phyloP scores from a whole-genome alignment of 108 stramenopile genomes.

The Skeletonema costatum region DNA sequence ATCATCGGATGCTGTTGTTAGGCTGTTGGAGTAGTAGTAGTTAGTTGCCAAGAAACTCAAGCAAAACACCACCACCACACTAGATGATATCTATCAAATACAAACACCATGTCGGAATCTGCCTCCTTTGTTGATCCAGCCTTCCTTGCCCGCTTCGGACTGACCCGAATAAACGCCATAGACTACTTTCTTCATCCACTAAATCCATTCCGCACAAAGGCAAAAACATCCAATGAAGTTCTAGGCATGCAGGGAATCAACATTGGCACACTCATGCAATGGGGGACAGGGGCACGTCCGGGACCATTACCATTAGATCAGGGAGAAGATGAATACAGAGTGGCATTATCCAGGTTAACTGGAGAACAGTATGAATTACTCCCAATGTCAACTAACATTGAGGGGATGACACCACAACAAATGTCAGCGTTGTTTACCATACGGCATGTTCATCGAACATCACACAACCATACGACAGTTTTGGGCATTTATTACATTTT shows the following conservation, averaged over 20 bases:
- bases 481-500: constrained; percentile 89
- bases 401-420: constrained; percentile 50
- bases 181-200: constrained; percentile 90
- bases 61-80: no score
- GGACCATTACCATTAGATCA: constrained; percentile 66
- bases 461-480: constrained; percentile 57
- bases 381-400: constrained; percentile 56
- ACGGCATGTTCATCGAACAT: constrained; percentile 74
- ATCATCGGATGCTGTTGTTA: no score
- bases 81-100: no score
- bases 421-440: constrained; percentile 80
- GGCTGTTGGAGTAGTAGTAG: no score
- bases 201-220: constrained; percentile 83
- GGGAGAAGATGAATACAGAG: constrained; percentile 81
- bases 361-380: constrained; percentile 88
- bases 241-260: constrained; percentile 79
- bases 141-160: constrained; percentile 81
- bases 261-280: constrained; percentile 76
- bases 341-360: constrained; percentile 55
- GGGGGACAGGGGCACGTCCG: constrained; percentile 58
- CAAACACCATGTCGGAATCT: constrained; percentile 71
- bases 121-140: constrained; percentile 91
- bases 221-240: constrained; percentile 80
- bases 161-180: constrained; percentile 67
- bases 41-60: no score